Evolutionary conservation across 768 basidiomycete genomes (phyloP), one percentile per base, ranked within the genome.

Genomic region (Dioszegia crocea): DNA sequence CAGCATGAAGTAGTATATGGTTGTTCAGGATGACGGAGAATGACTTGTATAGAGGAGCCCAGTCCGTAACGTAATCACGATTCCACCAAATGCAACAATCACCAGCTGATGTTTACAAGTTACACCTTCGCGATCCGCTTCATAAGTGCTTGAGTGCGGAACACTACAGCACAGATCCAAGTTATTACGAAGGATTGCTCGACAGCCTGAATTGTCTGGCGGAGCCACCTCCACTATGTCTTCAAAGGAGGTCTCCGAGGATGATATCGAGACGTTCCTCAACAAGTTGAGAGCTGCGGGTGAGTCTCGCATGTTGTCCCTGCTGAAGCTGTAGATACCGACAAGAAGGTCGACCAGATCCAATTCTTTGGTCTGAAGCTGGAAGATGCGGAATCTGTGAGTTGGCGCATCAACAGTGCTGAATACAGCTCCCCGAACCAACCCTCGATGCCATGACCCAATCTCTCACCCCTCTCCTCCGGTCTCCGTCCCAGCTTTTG

Each of bases 271-370:
- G 46, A 56, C 60, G 10, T 69, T 64, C 38, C 61, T 76, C 39
- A 44, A 14, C 8, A 66, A 67, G 55, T 48, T 76, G n/a, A 70
- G 67, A 39, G 49, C 57, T 26, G 67, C 70, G 0, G 71, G 68
- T 68, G 47, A 9, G 48, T 41, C 11, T 21, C 21, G 16, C 47
- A 26, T 43, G 21, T 1, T 17, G 17, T 31, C 41, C 31, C 19
- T 16, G 39, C n/a, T 45, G 26, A 56, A 2, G 30, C 4, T 33
- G 23, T 29, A 75, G 73, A 72, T 39, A 39, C 61, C 3, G 68
- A 70, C 56, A 71, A 70, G 57, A 76, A 73, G 49, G 67, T 74
- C 6, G 75, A 76, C 61, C 65, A 71, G 43, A 62, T 76, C 19
- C 75, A 76, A 38, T 59, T 71, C 33, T 74, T 76, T 36, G 67